Conservation (phyloP, 768 basidiomycete species). For the Trametes elegans region DNA sequence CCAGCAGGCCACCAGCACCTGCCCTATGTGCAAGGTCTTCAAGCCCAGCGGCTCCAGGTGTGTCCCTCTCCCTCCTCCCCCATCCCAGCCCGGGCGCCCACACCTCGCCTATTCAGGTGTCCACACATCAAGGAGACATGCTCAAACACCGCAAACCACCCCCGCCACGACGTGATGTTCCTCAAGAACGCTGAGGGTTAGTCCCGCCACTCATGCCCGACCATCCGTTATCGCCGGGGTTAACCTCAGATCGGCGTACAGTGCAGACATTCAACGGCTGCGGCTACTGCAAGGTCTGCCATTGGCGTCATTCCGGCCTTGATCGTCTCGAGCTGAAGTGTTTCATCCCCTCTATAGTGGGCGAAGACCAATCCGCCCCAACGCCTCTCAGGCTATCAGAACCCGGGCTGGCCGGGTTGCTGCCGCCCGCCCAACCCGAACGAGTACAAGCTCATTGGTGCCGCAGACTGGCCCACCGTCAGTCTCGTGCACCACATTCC, state of each 20-base stretch:
- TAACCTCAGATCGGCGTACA: constrained; percentile 30
- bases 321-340: constrained; percentile 14
- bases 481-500: constrained; percentile 70
- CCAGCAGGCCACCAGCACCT: constrained; percentile 64
- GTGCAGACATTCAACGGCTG: constrained; percentile 84
- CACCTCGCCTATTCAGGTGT: constrained; percentile 47
- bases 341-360: constrained; percentile 65
- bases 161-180: constrained; percentile 73
- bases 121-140: constrained; percentile 76
- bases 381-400: constrained; percentile 57
- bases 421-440: constrained; percentile 67
- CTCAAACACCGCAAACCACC: constrained; percentile 70
- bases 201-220: constrained; percentile 26
- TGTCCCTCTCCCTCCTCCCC: constrained; percentile 14
- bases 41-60: constrained; percentile 58
- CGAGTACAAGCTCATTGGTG: constrained; percentile 63
- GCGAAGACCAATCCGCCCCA: constrained; percentile 56
- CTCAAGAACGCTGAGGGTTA: constrained; percentile 87
- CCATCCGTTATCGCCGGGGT: constrained; percentile 19
- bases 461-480: constrained; percentile 80
- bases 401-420: constrained; percentile 86
- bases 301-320: constrained; percentile 18
- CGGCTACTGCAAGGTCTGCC: constrained; percentile 83
- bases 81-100: constrained; percentile 25
- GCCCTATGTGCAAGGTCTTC: constrained; percentile 87